Conservation (phyloP, 164 flowering plant species). For the Kingdonia uniflora region DNA sequence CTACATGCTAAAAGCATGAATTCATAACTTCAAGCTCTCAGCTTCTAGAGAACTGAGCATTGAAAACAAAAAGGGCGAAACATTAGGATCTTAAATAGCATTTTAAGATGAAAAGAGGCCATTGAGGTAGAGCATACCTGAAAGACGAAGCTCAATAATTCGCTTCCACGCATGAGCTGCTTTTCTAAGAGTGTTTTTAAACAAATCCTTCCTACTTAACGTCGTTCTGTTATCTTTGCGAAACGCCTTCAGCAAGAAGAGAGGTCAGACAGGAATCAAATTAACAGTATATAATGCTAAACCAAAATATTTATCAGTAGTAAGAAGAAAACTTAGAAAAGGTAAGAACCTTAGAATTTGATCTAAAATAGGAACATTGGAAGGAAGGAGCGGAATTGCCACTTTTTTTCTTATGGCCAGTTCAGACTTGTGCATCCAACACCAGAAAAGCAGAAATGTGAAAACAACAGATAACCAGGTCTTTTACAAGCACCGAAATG, state of each 20-base stretch:
- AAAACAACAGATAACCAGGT: not conserved
- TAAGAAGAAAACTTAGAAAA: not conserved
- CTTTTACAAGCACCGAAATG: too few species aligned
- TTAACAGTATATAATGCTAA: too few species aligned
- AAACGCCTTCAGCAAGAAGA: constrained; percentile 37
- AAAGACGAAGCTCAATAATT: constrained; percentile 71
- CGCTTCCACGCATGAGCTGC: constrained; percentile 83
- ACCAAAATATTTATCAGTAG: too few species aligned
- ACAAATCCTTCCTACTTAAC: constrained; percentile 69
- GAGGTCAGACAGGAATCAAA: too few species aligned
- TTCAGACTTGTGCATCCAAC: not conserved
- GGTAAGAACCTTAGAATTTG: too few species aligned
- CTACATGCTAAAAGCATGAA: not conserved
- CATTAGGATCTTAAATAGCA: too few species aligned
- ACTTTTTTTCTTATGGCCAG: too few species aligned
- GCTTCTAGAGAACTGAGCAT: not conserved
- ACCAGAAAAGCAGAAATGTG: not conserved
- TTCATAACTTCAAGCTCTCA: not conserved
- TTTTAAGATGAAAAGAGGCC: too few species aligned
- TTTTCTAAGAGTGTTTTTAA: constrained; percentile 81
- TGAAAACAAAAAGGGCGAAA: too few species aligned
- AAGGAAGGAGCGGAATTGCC: too few species aligned
- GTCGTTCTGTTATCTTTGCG: constrained; percentile 57
- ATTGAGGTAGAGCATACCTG: constrained; percentile 32
- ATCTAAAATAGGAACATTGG: too few species aligned